Conservation (phyloP, 768 basidiomycete species). For the Ramaria sp. region DNA sequence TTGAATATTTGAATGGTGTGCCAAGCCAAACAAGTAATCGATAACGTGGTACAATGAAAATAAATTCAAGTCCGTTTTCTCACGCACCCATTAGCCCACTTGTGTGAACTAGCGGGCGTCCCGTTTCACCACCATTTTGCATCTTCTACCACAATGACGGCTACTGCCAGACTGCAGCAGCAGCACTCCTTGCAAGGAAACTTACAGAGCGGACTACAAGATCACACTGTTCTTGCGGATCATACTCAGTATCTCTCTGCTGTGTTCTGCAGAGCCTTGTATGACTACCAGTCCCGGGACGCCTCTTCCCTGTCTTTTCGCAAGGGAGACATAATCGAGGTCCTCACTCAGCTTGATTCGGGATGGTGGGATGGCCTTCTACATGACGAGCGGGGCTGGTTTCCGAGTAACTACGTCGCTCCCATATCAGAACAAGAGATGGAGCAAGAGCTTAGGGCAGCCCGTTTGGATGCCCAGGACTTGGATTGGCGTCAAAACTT, state of each 20-base stretch:
- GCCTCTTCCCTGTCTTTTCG: slow-evolving; percentile 81
- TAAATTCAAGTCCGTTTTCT: slow-evolving; percentile 1
- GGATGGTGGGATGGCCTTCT: slow-evolving; percentile 99
- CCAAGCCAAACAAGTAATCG: too few species aligned
- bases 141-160: slow-evolving; percentile 1
- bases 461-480: background rate
- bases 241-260: slow-evolving; percentile 16
- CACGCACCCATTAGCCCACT: background rate
- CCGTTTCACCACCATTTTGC: background rate
- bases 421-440: slow-evolving; percentile 73
- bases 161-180: background rate
- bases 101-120: background rate
- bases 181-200: background rate
- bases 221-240: background rate
- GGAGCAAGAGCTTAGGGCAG: slow-evolving; percentile 25
- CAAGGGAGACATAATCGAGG: slow-evolving; percentile 86
- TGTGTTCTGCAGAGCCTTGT: slow-evolving; percentile 85
- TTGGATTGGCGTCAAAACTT: slow-evolving; percentile 1
- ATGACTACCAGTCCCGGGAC: slow-evolving; percentile 85
- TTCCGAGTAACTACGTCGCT: slow-evolving; percentile 91
- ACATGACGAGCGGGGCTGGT: slow-evolving; percentile 87
- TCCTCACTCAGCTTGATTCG: slow-evolving; percentile 79
- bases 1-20: too few species aligned
- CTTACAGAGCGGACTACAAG: background rate
- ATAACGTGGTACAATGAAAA: background rate